phyloP scores from a whole-genome alignment of 805 yeast genomes.

The Tetrapisispora phaffii region DNA sequence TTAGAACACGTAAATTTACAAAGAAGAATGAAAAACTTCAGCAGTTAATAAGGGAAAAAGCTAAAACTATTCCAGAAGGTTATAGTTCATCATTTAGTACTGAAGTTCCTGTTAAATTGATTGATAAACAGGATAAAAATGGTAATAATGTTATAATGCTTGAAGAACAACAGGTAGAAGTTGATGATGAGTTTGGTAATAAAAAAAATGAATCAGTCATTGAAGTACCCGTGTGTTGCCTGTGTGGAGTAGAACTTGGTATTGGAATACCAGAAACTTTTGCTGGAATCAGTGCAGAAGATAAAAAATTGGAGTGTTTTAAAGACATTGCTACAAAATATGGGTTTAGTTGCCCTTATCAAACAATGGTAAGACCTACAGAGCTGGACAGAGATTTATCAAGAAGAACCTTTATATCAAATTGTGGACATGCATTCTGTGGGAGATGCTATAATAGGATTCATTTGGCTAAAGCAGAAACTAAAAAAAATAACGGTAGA shows the following conservation, averaged over 20 bases:
- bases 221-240: conserved; percentile 44
- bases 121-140: conserved; percentile 11
- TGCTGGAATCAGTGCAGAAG: conserved; percentile 20
- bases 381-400: conserved; percentile 51
- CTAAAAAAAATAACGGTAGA: conserved; percentile 18
- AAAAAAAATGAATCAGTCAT: conserved; percentile 21
- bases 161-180: conserved; percentile 4
- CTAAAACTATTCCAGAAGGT: conserved; percentile 22
- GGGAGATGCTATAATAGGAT: conserved; percentile 72
- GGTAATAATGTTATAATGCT: conserved; percentile 8
- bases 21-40: conserved; percentile 22
- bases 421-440: conserved; percentile 80
- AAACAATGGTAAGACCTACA: conserved; percentile 40
- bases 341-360: conserved; percentile 56
- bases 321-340: conserved; percentile 26
- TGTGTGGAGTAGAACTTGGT: conserved; percentile 69
- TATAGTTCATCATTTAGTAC: conserved; percentile 25
- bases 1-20: conserved; percentile 17
- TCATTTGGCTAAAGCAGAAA: conserved; percentile 31
- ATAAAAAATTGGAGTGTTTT: conserved; percentile 19
- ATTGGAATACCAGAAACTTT: conserved; percentile 56
- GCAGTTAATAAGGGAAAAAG: conserved; percentile 14
- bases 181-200: conserved; percentile 8
- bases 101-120: conserved; percentile 11
- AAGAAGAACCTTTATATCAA: conserved; percentile 51